These are phyloP conservation scores for Geotrichum australiense DNA, from an alignment of 1,139 yeast species.

Conservation along the genomic window DNA sequence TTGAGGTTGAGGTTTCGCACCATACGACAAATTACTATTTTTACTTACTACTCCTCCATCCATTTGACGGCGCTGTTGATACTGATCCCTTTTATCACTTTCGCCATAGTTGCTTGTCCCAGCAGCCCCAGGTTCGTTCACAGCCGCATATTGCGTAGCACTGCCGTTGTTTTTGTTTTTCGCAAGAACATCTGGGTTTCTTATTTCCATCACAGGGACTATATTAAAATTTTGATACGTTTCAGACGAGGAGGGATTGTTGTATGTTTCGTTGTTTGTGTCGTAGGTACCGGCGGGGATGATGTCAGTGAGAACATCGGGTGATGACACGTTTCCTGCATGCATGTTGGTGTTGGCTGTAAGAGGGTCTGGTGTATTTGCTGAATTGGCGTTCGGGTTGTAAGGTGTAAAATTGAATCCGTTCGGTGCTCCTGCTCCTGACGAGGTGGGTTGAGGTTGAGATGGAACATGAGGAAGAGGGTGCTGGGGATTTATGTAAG, in stretches of 20 bases:
- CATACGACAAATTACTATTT: no score
- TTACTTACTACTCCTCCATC: no score
- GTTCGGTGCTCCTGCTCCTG: conserved; percentile 1
- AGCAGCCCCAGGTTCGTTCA: background rate
- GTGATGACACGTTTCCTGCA: no score
- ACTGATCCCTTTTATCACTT: no score
- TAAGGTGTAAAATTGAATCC: background rate
- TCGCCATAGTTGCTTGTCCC: no score
- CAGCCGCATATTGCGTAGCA: background rate
- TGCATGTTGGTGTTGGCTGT: background rate
- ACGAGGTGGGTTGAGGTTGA: conserved; percentile 3
- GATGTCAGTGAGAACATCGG: conserved; percentile 14
- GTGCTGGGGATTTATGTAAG: background rate
- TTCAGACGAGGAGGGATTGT: background rate
- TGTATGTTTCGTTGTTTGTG: conserved; percentile 1
- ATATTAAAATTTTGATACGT: conserved; percentile 8
- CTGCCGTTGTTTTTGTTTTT: conserved; percentile 1
- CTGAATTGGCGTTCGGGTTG: background rate
- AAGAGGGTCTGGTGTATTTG: background rate
- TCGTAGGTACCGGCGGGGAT: conserved; percentile 17
- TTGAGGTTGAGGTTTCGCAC: no score
- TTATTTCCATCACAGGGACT: conserved; percentile 9
- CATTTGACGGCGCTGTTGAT: no score
- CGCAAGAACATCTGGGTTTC: conserved; percentile 9
- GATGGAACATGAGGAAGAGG: background rate